Evolutionary conservation across 2,329 filamentous ascomycete species (phyloP), one percentile per base, ranked within the genome.

Genomic region (Penicillium hesseltinei): DNA sequence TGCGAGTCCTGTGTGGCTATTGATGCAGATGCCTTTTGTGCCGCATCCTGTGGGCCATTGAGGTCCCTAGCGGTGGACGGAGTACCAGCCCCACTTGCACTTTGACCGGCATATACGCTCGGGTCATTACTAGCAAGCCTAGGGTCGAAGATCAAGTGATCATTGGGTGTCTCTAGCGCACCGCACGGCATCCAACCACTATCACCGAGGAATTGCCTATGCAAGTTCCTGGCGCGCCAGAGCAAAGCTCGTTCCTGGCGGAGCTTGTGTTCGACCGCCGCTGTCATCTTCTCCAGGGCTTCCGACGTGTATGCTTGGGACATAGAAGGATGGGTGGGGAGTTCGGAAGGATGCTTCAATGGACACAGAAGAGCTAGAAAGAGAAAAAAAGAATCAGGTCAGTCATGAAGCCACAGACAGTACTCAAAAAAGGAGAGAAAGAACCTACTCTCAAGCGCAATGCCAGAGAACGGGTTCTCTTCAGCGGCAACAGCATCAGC

Each of bases 401-500:
- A 69, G 60, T 19, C 51, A 52, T 38, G 13, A 43, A 48, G 1
- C 11, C n/a, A 42, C n/a, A 23, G 31, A 23, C 10, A 42, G 23
- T 11, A 13, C 23, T 27, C 10, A n/a, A 40, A 4, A 39, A 19
- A 31, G 15, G 31, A 11, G 7, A 33, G 4, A 11, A 50, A 56
- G 15, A n/a, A 68, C 78, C 56, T 69, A 85, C 83, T 75, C 76
- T 86, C 82, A 21, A 86, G 70, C 21, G 76, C 77, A 59, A 85
- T 81, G 27, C 82, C 81, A 53, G 78, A 80, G 61, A 87, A 88
- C 0, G 84, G 82, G 66, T 88, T 84, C 61, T 86, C 84, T 64
- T 84, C 82, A 27, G 80, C 78, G n/a, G 82, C 81, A 45, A 79
- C 77, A 23, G 81, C 80, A 64, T 83, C 82, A n/a, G 81, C 81